Conservation (phyloP, 163 green algal genomes). For the Volvox carteri region DNA sequence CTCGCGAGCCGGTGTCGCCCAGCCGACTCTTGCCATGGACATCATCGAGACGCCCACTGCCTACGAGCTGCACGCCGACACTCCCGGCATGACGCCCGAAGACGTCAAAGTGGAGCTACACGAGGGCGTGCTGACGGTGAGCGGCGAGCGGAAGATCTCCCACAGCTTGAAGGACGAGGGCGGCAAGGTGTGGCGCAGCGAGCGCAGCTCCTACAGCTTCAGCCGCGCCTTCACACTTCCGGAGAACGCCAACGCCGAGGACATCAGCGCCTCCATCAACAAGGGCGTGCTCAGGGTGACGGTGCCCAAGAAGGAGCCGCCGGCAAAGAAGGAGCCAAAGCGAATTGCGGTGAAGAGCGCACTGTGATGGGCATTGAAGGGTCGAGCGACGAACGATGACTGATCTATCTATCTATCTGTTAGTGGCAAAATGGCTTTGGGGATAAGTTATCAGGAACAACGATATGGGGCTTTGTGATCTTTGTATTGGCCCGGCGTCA, state of each 20-base stretch:
- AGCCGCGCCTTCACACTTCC: constrained; percentile 61
- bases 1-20: neutral
- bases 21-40: constrained; percentile 19
- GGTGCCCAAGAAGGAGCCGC: constrained; percentile 57
- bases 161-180: neutral
- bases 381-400: too few relatives aligned
- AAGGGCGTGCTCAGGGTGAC: constrained; percentile 64
- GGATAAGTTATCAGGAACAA: too few relatives aligned
- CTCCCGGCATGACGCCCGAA: constrained; percentile 55
- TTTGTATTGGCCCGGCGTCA: too few relatives aligned
- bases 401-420: too few relatives aligned
- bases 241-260: constrained; percentile 58
- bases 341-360: constrained; percentile 25
- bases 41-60: constrained; percentile 2
- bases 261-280: constrained; percentile 58
- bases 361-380: too few relatives aligned
- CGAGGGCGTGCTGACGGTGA: constrained; percentile 57
- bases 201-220: constrained; percentile 54
- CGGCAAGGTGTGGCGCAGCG: constrained; percentile 51
- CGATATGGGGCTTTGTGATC: too few relatives aligned
- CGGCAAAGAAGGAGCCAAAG: constrained; percentile 48
- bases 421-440: too few relatives aligned
- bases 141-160: constrained; percentile 50
- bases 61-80: constrained; percentile 57
- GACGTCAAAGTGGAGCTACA: constrained; percentile 54